phyloP scores from a whole-genome alignment of 164 flowering plant genomes.

The Sedum album region DNA sequence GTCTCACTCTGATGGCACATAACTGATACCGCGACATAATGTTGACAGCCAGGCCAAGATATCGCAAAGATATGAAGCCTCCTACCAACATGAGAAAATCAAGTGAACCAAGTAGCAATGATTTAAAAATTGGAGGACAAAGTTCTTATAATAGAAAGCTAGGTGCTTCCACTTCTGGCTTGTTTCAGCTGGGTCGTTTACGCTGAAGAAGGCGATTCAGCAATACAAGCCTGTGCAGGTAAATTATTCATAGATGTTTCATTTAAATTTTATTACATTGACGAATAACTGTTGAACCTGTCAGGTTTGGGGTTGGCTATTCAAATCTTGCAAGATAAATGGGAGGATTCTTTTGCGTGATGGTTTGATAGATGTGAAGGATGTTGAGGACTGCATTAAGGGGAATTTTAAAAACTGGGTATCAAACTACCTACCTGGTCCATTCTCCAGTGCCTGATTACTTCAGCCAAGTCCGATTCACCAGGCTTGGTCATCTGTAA shows the following conservation, averaged over 20 bases:
- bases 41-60: constrained; percentile 82
- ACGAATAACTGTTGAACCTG: background rate
- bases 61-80: constrained; percentile 33
- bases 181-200: constrained; percentile 50
- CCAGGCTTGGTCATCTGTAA: constrained; percentile 63
- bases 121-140: constrained; percentile 24
- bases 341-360: constrained; percentile 63
- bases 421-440: constrained; percentile 76
- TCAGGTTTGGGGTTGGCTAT: constrained; percentile 88
- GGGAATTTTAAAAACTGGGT: constrained; percentile 67
- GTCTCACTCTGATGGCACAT: background rate
- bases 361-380: constrained; percentile 50
- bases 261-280: background rate
- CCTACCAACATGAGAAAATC: constrained; percentile 21
- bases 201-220: constrained; percentile 50
- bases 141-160: constrained; percentile 14
- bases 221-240: constrained; percentile 71
- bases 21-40: constrained; percentile 23
- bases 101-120: constrained; percentile 20
- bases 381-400: constrained; percentile 53
- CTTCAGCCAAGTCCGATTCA: constrained; percentile 60
- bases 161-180: constrained; percentile 20
- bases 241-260: constrained; percentile 1
- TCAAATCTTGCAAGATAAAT: constrained; percentile 63
- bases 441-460: constrained; percentile 64